These are phyloP conservation scores for Pseudopyricularia cyperi DNA, from an alignment of 2,329 filamentous ascomycete species.

Conservation along the genomic window DNA sequence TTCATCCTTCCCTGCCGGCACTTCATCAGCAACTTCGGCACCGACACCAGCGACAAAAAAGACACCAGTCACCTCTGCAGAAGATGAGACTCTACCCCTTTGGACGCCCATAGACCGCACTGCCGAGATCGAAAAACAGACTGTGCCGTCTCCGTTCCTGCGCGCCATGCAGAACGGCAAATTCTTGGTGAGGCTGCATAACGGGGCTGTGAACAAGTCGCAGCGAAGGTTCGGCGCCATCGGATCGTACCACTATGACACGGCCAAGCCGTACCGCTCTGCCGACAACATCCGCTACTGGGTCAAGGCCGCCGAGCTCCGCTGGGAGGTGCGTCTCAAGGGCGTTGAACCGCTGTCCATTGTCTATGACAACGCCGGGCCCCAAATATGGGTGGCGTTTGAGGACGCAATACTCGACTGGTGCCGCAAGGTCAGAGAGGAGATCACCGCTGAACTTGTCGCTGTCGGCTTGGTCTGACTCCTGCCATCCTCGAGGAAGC, in stretches of 20 bases:
- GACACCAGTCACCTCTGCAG: neutral
- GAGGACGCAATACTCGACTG: slow-evolving; percentile 73
- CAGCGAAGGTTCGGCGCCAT: slow-evolving; percentile 81
- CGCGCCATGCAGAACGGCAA: slow-evolving; percentile 64
- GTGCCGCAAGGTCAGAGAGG: slow-evolving; percentile 70
- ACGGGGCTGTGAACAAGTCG: slow-evolving; percentile 74
- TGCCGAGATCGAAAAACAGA: slow-evolving; percentile 12
- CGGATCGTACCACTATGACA: slow-evolving; percentile 80
- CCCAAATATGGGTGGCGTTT: slow-evolving; percentile 65
- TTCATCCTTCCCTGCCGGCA: neutral
- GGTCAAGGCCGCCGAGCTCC: slow-evolving; percentile 88
- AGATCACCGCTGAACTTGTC: slow-evolving; percentile 58
- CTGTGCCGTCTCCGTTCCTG: slow-evolving; percentile 63
- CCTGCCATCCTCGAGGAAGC: neutral
- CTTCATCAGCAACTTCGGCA: slow-evolving; percentile 4
- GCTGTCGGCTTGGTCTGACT: slow-evolving; percentile 1
- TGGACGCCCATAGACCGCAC: slow-evolving; percentile 47
- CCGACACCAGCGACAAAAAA: slow-evolving; percentile 1
- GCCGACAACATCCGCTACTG: slow-evolving; percentile 93
- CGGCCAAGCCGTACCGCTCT: slow-evolving; percentile 83
- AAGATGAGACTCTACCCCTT: slow-evolving; percentile 38
- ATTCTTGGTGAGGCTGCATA: slow-evolving; percentile 76
- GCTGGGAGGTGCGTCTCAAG: slow-evolving; percentile 77
- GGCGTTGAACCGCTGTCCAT: slow-evolving; percentile 71
- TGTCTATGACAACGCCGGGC: slow-evolving; percentile 55